Evolutionary conservation across 305 asterid genomes (phyloP).

Genomic region (Fraxinus nigra): DNA sequence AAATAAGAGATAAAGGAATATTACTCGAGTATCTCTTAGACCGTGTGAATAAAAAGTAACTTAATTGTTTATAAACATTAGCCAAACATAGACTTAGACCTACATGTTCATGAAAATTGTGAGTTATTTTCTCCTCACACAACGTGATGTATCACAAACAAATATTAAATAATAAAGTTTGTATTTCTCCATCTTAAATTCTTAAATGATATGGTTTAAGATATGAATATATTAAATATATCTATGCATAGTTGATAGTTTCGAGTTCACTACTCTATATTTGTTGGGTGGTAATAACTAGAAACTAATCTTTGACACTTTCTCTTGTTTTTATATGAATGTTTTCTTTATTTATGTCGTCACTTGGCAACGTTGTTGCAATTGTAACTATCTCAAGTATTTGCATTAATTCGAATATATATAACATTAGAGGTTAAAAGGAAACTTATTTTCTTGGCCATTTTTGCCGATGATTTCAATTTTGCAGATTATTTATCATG

Average conservation of each 20-base stretch:
- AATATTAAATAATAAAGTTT: not conserved
- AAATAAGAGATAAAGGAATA: too few relatives aligned
- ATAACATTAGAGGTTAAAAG: not conserved
- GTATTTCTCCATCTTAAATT: not conserved
- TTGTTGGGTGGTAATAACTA: slow-evolving; percentile 1
- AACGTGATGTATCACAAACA: not conserved
- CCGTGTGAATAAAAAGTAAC: not conserved
- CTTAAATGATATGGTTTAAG: not conserved
- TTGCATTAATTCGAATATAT: not conserved
- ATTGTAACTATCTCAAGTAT: not conserved
- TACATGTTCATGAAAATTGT: not conserved
- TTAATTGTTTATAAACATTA: not conserved
- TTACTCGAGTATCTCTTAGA: not conserved
- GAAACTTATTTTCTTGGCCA: not conserved
- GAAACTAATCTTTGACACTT: not conserved
- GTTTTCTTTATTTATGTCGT: not conserved
- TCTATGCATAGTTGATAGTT: not conserved
- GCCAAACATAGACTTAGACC: not conserved
- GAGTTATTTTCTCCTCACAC: not conserved
- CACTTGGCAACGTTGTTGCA: slow-evolving; percentile 6
- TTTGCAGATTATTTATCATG: not conserved
- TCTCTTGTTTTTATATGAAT: not conserved
- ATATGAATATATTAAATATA: not conserved
- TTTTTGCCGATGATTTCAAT: slow-evolving; percentile 24
- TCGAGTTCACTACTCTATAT: not conserved